These are phyloP conservation scores for Stentor roeselii DNA, from an alignment of 73 alveolate species.

Conservation along the genomic window DNA sequence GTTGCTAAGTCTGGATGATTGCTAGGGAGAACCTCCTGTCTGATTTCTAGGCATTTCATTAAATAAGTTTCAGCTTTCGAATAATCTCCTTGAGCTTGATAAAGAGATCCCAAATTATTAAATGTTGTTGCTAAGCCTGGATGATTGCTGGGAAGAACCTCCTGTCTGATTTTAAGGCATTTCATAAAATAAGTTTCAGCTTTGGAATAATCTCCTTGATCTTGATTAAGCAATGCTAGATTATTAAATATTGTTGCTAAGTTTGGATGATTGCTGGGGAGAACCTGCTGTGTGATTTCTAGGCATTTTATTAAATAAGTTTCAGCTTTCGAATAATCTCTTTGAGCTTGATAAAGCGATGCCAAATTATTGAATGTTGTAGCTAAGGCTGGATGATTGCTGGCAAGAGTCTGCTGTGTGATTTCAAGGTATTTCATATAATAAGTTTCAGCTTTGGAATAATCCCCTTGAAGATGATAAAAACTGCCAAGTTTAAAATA, in stretches of 20 bases:
- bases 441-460: not conserved
- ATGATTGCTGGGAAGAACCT: not conserved
- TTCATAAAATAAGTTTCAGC: not conserved
- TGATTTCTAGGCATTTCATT: not conserved
- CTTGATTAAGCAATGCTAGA: not conserved
- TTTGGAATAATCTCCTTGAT: not conserved
- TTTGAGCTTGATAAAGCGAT: not conserved
- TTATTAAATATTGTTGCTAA: not conserved
- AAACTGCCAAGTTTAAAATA: no score
- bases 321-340: not conserved
- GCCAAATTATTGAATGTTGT: not conserved
- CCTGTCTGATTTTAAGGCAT: not conserved
- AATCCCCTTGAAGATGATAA: not conserved
- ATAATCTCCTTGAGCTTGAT: not conserved
- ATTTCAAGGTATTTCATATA: no score
- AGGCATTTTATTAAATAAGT: not conserved
- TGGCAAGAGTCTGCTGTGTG: not conserved
- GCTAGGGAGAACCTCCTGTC: not conserved
- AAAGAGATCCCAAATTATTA: not conserved
- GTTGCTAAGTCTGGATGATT: not conserved
- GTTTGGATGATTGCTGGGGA: not conserved
- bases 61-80: not conserved
- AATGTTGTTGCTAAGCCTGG: not conserved
- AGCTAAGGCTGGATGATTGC: not conserved
- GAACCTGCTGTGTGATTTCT: not conserved